Conservation (phyloP, 352 stramenopile species). For the Pythium phragmiticola region DNA sequence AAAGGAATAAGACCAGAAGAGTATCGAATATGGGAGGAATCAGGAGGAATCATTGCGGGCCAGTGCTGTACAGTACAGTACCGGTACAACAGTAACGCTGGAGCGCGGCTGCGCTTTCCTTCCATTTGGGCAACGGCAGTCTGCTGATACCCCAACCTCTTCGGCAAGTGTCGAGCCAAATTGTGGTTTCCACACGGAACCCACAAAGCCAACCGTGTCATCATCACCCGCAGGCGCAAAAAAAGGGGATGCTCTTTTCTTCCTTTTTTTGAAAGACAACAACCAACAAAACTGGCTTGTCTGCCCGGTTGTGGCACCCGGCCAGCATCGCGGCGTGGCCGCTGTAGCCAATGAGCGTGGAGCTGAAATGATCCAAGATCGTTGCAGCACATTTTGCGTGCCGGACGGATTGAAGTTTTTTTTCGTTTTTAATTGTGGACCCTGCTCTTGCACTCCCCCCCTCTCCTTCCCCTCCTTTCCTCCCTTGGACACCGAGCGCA, state of each 20-base stretch:
- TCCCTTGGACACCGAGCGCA: not conserved
- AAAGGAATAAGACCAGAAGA: not conserved
- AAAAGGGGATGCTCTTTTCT: not conserved
- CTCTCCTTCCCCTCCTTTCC: not conserved
- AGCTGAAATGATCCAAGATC: slow-evolving; percentile 16
- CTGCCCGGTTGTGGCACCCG: not conserved
- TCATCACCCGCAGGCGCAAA: not conserved
- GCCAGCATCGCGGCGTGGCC: not conserved
- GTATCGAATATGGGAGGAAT: not conserved
- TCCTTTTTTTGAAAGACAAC: not conserved
- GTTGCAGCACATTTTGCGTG: not conserved
- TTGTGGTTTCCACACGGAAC: too few relatives aligned
- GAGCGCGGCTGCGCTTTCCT: slow-evolving; percentile 17
- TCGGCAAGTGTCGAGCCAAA: slow-evolving; percentile 20
- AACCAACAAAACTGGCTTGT: slow-evolving; percentile 12
- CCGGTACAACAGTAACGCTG: not conserved
- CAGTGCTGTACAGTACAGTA: not conserved
- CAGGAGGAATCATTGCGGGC: not conserved
- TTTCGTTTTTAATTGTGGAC: slow-evolving; percentile 3
- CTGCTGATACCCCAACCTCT: too few relatives aligned
- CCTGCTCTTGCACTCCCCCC: too few relatives aligned
- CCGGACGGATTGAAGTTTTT: slow-evolving; percentile 13
- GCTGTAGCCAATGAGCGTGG: slow-evolving; percentile 14
- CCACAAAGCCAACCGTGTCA: not conserved
- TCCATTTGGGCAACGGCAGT: slow-evolving; percentile 1